Conservation (phyloP, 1,139 yeast genomes). For the Lodderomyces pseudojiufengensis region DNA sequence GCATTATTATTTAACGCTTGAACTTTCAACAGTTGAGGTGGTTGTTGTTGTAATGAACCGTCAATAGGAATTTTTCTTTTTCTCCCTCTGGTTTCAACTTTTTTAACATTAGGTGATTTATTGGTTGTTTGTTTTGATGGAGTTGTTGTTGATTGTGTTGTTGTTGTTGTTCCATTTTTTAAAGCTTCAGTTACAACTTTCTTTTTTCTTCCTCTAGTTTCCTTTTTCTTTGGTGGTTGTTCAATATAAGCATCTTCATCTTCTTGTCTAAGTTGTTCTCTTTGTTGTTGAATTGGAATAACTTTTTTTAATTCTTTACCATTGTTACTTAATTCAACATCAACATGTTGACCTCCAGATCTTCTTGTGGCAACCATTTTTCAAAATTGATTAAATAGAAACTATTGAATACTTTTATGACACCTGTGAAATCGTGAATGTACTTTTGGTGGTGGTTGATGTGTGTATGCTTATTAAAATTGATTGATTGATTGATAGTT, state of each 20-base stretch:
- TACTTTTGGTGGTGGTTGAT: neutral
- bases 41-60: neutral
- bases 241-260: conserved; percentile 1
- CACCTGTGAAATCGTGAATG: neutral
- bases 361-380: conserved; percentile 15
- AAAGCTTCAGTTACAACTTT: conserved; percentile 2
- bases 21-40: neutral
- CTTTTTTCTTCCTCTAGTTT: conserved; percentile 13
- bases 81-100: conserved; percentile 14
- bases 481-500: too few species aligned
- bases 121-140: neutral
- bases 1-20: neutral
- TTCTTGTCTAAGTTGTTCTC: conserved; percentile 4
- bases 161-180: neutral
- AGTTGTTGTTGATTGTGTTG: neutral
- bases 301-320: conserved; percentile 13
- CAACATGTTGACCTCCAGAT: conserved; percentile 7
- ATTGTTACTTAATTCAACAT: conserved; percentile 13
- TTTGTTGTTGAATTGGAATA: conserved; percentile 8
- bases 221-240: conserved; percentile 10
- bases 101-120: conserved; percentile 4
- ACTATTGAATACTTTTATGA: too few species aligned
- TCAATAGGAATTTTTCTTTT: conserved; percentile 10
- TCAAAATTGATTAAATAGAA: neutral
- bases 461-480: too few species aligned